Base-by-base conservation (phyloP, 495 filamentous ascomycete species). In the Polyplosphaeria fusca region DNA sequence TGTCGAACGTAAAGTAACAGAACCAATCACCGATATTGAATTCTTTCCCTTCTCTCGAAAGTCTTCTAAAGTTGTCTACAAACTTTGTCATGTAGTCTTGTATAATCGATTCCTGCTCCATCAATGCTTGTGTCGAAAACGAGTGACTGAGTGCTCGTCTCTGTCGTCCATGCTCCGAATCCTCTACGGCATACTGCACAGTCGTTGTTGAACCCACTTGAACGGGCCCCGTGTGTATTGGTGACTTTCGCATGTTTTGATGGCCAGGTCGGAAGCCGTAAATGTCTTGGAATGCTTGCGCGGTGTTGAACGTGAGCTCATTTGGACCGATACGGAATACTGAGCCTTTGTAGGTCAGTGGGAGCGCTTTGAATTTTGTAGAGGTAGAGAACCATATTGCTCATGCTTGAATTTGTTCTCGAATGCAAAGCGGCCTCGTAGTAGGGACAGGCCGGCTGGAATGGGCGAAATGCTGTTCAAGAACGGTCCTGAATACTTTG, bases 301-400 rank as follows among this genome's bases (percentile, higher is more conserved):
- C 65, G 1, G 66, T 54, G 54, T 55, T 61, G 60, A 63, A 68
- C 0, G 68, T 52, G n/a, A 70, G 52, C 30, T 70, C 65, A 41
- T 68, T 67, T 0, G 68, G 66, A 1, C 52, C 58, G 14, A 67
- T 46, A 11, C 66, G 68, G 24, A 70, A 65, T 4, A 70, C 60
- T 5, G 51, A 37, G 14, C 45, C 48, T 49, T 13, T 35, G 14
- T 14, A 7, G 30, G 30, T 35, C 30, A 35, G 30, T 7, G 14
- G 7, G 7, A 35, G 14, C 7, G 30, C 7, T n/a, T 35, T 35
- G 30, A 35, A 35, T 7, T 7, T 7, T 35, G 30, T 35, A 35
- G 30, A 14, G 30, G 30, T 7, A 35, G 14, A 35, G 30, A 35
- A 47, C 67, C 67, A 52, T 66, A 68, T 54, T 63, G 62, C 26